Base-by-base conservation (phyloP, 768 basidiomycete genomes). In the Boletellus ananiceps region DNA sequence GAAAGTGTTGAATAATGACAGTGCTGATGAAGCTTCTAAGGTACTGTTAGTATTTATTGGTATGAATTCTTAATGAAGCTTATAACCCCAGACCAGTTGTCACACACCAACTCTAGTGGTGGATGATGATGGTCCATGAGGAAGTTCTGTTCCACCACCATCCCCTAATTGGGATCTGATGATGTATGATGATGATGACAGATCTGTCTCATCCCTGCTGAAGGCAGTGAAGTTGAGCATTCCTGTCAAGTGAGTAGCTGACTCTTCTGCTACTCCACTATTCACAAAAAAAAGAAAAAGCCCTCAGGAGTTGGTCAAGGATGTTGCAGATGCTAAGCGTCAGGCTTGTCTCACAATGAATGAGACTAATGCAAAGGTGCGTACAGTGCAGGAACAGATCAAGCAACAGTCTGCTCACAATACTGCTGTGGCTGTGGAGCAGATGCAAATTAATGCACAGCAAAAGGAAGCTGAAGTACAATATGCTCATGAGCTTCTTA, bases 391-490 rank as follows among this genome's bases (percentile, higher is more conserved):
- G 8, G 34, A 44, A 7, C 33, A 16, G 16, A 23, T 46, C 27
- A 46, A 46, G 45, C 5, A 11, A 31, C 19, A 47, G 31, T 35
- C 47, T 7, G 47, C 34, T 27, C 18, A 49, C 25, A n/a, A 43
- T 2, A 49, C 46, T 16, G 40, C 41, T 31, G 14, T 49, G 14
- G 27, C 16, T 8, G 16, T 48, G 13, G 47, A 48, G 40, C 2
- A 14, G 40, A 48, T 48, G 40, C 13, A 16, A n/a, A 33, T 47
- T 21, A 31, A 47, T 9, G 47, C 47, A 34, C 47, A 47, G 21
- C 34, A 35, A 14, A 32, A 47, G 47, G 39, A 47, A 41, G 47
- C 47, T 47, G 15, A 3, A 15, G 46, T 39, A 19, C 21, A 39
- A 34, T 8, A 23, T 3, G 46, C 46, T 25, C 46, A 41, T 47